These are phyloP conservation scores for Tuber calosporum DNA, from an alignment of 495 filamentous ascomycete genomes.

Conservation along the genomic window DNA sequence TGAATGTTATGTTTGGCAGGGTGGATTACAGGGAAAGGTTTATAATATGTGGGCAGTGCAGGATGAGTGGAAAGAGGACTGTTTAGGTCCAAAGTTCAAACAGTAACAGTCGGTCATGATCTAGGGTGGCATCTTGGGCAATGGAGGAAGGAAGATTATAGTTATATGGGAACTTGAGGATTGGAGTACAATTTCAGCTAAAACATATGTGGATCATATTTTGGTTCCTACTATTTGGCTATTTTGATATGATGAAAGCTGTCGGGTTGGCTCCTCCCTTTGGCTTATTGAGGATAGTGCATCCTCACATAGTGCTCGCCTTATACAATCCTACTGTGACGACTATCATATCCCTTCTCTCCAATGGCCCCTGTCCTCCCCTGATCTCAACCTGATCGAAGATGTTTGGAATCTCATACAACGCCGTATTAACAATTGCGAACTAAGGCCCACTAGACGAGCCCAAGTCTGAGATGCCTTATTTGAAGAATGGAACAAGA, in stretches of 20 bases:
- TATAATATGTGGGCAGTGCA: neutral
- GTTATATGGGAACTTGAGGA: constrained; percentile 13
- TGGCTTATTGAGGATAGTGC: constrained; percentile 19
- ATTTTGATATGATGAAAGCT: neutral
- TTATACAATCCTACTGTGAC: neutral
- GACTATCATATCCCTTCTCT: constrained; percentile 13
- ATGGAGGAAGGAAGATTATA: neutral
- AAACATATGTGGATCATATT: constrained; percentile 8
- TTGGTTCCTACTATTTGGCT: constrained; percentile 6
- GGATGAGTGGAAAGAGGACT: constrained; percentile 11
- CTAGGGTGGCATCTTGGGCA: neutral
- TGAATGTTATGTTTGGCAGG: constrained; percentile 10
- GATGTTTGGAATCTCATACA: constrained; percentile 8
- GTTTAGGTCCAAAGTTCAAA: constrained; percentile 13
- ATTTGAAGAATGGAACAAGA: too few species aligned
- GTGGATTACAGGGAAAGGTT: neutral
- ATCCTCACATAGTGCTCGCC: constrained; percentile 4
- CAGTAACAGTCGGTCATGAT: constrained; percentile 11
- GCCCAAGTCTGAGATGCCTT: too few species aligned
- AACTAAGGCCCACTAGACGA: too few species aligned
- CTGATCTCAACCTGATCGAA: constrained; percentile 5
- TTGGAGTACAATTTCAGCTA: constrained; percentile 12
- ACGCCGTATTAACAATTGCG: too few species aligned
- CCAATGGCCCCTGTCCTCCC: neutral
- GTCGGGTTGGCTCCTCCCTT: neutral